Base-by-base conservation (phyloP, 768 basidiomycete genomes). In the Lactarius vividus region DNA sequence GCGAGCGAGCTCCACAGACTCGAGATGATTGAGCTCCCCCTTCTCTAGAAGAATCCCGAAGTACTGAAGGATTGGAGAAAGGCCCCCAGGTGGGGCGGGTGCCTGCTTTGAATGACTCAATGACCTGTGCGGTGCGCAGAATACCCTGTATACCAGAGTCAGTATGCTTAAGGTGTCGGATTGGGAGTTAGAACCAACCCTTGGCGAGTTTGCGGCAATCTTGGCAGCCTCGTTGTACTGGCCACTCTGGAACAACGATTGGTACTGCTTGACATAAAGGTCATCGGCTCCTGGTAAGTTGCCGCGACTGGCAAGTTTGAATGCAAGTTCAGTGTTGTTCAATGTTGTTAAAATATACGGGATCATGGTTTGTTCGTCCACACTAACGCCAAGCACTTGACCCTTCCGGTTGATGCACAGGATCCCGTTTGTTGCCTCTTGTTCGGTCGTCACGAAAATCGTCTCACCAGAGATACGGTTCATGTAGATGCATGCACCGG, bases 361-460 rank as follows among this genome's bases (percentile, higher is more conserved):
- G 69, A 99, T 87, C 73, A 98, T 87, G 23, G 94, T 95, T 73
- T 93, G 88, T 74, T 98, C 97, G 76, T 99, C 97, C 69, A 98
- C 90, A 70, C 89, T 94, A 69, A 99, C 97, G 71, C 93, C 95
- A 63, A 99, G 84, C 20, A 98, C 94, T 77, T 99, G 97, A 37
- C 97, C 97, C 79, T 98, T 98, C 84, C 96, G 93, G 85, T 99
- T 99, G 74, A 99, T 95, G 70, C 96, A 96, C 69, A 99, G 94
- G 77, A 99, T 97, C 80, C 97, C 97, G 74, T 94, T 86, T 3
- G 89, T 88, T 20, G 88, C 85, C 76, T 98, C 96, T 73, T 98
- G 94, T 73, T 98, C 96, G 39, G 96, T 93, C 15, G 97, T 98
- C 54, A 97, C 95, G 75, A 99, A 99, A 75, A 99, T 98, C 39